Conservation (phyloP, 495 filamentous ascomycete genomes). For the Penicillium cosmopolitanum region DNA sequence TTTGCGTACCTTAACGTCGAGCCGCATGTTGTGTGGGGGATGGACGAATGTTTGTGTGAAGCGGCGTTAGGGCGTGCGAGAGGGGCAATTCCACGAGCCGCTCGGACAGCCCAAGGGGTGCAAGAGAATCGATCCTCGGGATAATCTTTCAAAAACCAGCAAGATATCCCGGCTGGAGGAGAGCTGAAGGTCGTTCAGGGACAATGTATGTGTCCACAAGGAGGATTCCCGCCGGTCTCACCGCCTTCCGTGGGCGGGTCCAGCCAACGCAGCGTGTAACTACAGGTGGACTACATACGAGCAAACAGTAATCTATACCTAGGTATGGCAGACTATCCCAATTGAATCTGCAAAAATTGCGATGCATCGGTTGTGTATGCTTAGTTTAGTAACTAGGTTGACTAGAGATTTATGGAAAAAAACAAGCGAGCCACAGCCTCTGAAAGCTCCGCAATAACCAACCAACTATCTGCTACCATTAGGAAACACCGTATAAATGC, state of each 20-base stretch:
- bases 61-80: constrained; percentile 44
- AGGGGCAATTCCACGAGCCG: constrained; percentile 43
- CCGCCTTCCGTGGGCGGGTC: constrained; percentile 39
- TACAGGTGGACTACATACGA: background rate
- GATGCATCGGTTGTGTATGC: no score
- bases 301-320: no score
- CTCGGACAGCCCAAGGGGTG: constrained; percentile 40
- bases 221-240: constrained; percentile 46
- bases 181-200: constrained; percentile 34
- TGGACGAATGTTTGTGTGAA: constrained; percentile 39
- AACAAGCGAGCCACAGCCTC: no score
- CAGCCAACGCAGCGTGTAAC: constrained; percentile 3
- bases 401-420: no score
- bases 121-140: constrained; percentile 21
- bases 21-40: constrained; percentile 70
- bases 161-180: constrained; percentile 25
- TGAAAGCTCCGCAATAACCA: no score
- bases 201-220: constrained; percentile 55
- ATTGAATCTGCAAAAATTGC: no score
- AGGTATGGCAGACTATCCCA: no score
- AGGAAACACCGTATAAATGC: no score
- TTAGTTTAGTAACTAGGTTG: no score
- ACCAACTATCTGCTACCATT: no score
- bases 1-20: constrained; percentile 84
- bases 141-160: constrained; percentile 21